phyloP scores from a whole-genome alignment of 495 filamentous ascomycete genomes.

The Aspergillus leporis region DNA sequence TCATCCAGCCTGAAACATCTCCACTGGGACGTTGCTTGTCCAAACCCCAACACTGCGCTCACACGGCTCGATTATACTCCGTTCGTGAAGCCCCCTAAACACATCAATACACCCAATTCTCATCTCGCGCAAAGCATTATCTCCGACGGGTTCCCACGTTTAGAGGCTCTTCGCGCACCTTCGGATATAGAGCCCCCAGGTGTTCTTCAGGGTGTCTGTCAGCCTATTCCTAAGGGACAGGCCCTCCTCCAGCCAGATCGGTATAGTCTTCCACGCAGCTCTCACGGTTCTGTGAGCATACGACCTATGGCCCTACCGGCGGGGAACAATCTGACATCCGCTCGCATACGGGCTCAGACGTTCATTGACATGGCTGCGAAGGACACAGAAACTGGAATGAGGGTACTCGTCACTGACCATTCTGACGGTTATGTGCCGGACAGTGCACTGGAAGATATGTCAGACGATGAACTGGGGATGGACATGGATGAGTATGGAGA shows the following conservation, averaged over 20 bases:
- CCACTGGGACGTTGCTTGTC: conserved; percentile 78
- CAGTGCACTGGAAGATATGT: conserved; percentile 30
- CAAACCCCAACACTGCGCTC: conserved; percentile 41
- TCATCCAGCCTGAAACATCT: conserved; percentile 65
- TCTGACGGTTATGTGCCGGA: conserved; percentile 45
- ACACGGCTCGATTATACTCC: conserved; percentile 41
- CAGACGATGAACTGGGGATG: conserved; percentile 36
- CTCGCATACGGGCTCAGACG: conserved; percentile 49
- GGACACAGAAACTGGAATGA: conserved; percentile 45
- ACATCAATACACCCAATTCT: conserved; percentile 57
- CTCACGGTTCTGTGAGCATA: conserved; percentile 45
- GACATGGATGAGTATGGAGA: conserved; percentile 42
- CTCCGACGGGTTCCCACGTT: conserved; percentile 66
- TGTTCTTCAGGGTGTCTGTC: conserved; percentile 68
- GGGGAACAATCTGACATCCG: conserved; percentile 48
- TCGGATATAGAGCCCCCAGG: conserved; percentile 69
- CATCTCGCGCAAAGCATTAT: conserved; percentile 74
- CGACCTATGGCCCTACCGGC: conserved; percentile 44
- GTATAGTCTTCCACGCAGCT: conserved; percentile 49
- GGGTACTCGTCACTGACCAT: conserved; percentile 44
- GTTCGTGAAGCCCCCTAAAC: conserved; percentile 37
- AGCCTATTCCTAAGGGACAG: conserved; percentile 52
- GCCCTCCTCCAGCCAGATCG: conserved; percentile 51
- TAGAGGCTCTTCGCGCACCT: conserved; percentile 68
- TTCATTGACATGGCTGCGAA: conserved; percentile 52